Evolutionary conservation across 805 yeast species (phyloP).

Genomic region (Candida maesae): DNA sequence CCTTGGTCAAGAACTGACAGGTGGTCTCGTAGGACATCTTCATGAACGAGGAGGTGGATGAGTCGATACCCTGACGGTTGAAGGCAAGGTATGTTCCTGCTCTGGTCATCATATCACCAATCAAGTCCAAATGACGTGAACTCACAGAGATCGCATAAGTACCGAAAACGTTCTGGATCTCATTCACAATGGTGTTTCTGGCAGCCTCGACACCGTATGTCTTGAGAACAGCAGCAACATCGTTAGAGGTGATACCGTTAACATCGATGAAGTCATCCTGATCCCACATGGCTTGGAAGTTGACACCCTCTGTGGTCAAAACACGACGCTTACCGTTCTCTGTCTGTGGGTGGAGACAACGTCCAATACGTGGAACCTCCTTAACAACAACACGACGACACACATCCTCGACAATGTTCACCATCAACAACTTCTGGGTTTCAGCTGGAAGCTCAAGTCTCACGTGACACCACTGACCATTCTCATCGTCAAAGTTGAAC

Average conservation of each 20-base stretch:
- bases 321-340: conserved; percentile 69
- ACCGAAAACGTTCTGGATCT: conserved; percentile 91
- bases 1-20: conserved; percentile 93
- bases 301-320: conserved; percentile 96
- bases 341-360: conserved; percentile 81
- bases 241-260: conserved; percentile 86
- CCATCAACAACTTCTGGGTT: conserved; percentile 93
- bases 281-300: conserved; percentile 97
- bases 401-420: conserved; percentile 88
- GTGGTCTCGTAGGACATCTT: conserved; percentile 99
- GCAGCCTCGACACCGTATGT: conserved; percentile 99
- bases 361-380: conserved; percentile 85
- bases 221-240: conserved; percentile 81
- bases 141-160: conserved; percentile 94
- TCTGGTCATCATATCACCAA: conserved; percentile 99
- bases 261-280: conserved; percentile 91
- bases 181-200: conserved; percentile 93
- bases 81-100: conserved; percentile 96
- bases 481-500: conserved; percentile 85
- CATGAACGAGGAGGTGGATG: conserved; percentile 92
- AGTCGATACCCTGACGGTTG: conserved; percentile 97
- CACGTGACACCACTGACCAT: conserved; percentile 93
- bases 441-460: conserved; percentile 78
- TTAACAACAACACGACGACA: conserved; percentile 90
- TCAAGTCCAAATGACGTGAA: conserved; percentile 88